Percentiles rank a stretch among this genome's conserved stretches.
phyloP scores from a whole-genome alignment of 164 flowering plant species.

The Vitis rupestris region DNA sequence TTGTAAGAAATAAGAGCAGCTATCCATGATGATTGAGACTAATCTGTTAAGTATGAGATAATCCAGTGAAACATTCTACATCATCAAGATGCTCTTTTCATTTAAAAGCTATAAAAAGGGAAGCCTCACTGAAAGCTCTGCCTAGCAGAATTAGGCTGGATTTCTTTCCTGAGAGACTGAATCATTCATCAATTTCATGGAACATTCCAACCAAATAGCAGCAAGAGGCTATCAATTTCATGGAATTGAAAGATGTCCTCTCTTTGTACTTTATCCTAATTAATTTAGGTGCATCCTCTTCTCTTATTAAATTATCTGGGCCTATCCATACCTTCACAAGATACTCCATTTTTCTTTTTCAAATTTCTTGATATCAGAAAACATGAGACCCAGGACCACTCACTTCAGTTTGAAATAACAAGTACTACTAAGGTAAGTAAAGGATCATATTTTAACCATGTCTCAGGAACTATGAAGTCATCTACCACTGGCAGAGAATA shows the following conservation, averaged over 20 bases:
- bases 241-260: not conserved
- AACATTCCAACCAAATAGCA: not conserved
- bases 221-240: not conserved
- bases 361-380: too few relatives aligned
- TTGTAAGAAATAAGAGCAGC: not conserved
- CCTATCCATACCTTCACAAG: too few relatives aligned
- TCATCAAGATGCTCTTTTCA: not conserved
- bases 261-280: not conserved
- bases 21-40: not conserved
- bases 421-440: too few relatives aligned
- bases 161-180: not conserved
- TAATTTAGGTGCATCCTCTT: too few relatives aligned
- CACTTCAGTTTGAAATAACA: too few relatives aligned
- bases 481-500: too few relatives aligned
- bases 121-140: not conserved
- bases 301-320: too few relatives aligned
- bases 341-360: too few relatives aligned
- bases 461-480: too few relatives aligned
- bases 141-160: not conserved
- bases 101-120: not conserved
- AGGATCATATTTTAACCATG: too few relatives aligned
- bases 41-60: not conserved
- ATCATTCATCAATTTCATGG: not conserved
- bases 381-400: too few relatives aligned
- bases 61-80: not conserved